Evolutionary conservation across 2,329 filamentous ascomycete species (phyloP).

Genomic region (Botrytis elliptica): DNA sequence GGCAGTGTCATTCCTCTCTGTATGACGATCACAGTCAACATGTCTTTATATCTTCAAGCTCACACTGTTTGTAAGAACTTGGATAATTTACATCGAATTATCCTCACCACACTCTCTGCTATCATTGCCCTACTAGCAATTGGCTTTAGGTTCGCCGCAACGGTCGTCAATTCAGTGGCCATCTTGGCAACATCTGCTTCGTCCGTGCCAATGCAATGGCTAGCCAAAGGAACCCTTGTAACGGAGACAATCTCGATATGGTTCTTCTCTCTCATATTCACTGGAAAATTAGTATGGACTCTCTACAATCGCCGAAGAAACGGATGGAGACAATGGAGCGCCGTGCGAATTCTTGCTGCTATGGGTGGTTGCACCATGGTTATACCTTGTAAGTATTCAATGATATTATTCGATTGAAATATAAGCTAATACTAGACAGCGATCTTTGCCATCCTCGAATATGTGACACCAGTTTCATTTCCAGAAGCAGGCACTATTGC

Average conservation of each 20-base stretch:
- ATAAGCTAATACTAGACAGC: constrained; percentile 43
- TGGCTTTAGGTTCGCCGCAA: constrained; percentile 52
- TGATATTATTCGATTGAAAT: neutral
- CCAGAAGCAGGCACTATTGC: constrained; percentile 55
- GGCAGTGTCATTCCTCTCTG: constrained; percentile 51
- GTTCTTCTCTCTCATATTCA: constrained; percentile 62
- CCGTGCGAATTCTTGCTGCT: constrained; percentile 65
- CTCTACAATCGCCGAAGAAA: constrained; percentile 55
- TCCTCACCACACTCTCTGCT: constrained; percentile 49
- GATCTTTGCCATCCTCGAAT: constrained; percentile 59
- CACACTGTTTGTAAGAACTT: constrained; percentile 55
- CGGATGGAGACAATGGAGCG: constrained; percentile 59
- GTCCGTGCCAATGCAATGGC: constrained; percentile 40
- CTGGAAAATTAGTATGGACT: constrained; percentile 58
- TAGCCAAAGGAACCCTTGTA: constrained; percentile 49
- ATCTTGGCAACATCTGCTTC: constrained; percentile 28
- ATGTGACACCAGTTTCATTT: constrained; percentile 43
- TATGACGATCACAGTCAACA: constrained; percentile 54
- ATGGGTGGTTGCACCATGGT: constrained; percentile 67
- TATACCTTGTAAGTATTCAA: constrained; percentile 55
- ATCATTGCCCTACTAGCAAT: constrained; percentile 51
- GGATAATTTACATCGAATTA: constrained; percentile 44
- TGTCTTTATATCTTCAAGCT: constrained; percentile 62
- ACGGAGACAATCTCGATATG: constrained; percentile 56
- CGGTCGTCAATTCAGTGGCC: constrained; percentile 45